phyloP scores from a whole-genome alignment of 345 rosid genomes.

The Camelina sativa region DNA sequence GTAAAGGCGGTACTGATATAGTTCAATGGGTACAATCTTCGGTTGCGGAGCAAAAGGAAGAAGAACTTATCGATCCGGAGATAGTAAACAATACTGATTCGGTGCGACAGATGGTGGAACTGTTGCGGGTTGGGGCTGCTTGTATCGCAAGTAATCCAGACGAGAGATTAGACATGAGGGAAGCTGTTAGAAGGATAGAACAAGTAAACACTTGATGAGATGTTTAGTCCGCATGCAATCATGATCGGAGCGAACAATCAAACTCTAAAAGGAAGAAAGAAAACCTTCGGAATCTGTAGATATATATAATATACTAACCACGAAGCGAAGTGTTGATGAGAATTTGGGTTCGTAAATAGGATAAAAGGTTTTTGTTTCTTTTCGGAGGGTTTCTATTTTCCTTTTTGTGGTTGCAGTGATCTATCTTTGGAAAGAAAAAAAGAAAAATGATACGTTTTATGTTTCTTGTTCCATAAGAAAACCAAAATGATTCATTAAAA shows the following conservation, averaged over 20 bases:
- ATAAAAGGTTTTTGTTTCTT: slow-evolving; percentile 5
- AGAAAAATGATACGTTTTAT: not conserved
- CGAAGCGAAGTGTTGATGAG: not conserved
- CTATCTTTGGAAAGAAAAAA: slow-evolving; percentile 6
- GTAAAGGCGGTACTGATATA: slow-evolving; percentile 64
- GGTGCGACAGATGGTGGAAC: slow-evolving; percentile 48
- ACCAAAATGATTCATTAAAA: slow-evolving; percentile 2
- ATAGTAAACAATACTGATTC: slow-evolving; percentile 47
- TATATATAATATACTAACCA: slow-evolving; percentile 25
- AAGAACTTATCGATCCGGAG: slow-evolving; percentile 76
- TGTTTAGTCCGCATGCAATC: slow-evolving; percentile 22
- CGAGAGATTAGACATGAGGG: slow-evolving; percentile 57
- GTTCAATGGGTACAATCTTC: slow-evolving; percentile 63
- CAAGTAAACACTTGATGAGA: slow-evolving; percentile 43
- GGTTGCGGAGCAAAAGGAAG: slow-evolving; percentile 45
- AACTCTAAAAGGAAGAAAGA: slow-evolving; percentile 14
- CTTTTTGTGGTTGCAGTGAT: slow-evolving; percentile 11
- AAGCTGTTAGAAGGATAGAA: slow-evolving; percentile 65
- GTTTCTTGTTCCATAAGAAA: slow-evolving; percentile 29
- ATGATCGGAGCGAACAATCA: not conserved
- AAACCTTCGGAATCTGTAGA: slow-evolving; percentile 33
- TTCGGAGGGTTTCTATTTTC: not conserved
- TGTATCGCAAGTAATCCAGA: slow-evolving; percentile 62
- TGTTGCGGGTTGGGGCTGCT: slow-evolving; percentile 62
- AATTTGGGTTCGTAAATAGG: slow-evolving; percentile 7